Conservation (phyloP, 352 stramenopile species). For the Globisporangium paddicum region DNA sequence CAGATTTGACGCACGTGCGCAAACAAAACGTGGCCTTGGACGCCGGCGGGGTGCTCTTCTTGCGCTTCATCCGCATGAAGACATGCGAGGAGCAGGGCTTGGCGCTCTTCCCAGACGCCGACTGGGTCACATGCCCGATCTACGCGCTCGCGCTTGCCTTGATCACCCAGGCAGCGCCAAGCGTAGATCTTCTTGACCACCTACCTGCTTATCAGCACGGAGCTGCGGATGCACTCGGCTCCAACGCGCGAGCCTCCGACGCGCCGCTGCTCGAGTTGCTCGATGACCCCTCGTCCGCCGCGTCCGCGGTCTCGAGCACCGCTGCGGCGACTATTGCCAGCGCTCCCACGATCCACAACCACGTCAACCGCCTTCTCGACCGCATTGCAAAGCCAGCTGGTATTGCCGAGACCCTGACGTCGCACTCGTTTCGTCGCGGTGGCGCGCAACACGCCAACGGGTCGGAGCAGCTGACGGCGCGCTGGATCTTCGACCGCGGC, state of each 20-base stretch:
- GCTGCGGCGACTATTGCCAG: too few species aligned
- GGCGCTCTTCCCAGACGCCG: background rate
- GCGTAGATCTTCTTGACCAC: background rate
- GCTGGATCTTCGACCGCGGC: conserved; percentile 17
- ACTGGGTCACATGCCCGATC: background rate
- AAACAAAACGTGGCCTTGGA: conserved; percentile 15
- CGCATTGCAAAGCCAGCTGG: too few species aligned
- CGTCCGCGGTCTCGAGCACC: too few species aligned
- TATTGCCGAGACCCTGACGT: background rate
- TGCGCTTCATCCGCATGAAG: background rate
- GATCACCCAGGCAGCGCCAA: background rate
- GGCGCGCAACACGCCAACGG: conserved; percentile 11
- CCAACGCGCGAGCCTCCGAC: too few species aligned
- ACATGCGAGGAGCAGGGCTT: background rate
- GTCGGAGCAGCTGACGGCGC: background rate
- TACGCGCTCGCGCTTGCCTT: background rate
- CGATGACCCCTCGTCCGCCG: background rate
- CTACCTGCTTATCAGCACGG: too few species aligned
- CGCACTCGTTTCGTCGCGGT: background rate
- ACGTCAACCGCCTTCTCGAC: background rate
- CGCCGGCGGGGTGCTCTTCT: conserved; percentile 7
- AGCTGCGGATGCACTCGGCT: too few species aligned
- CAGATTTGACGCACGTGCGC: conserved; percentile 13
- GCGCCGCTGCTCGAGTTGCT: too few species aligned
- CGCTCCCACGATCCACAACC: background rate